Conservation (phyloP, 352 stramenopile species). For the Pythium pyrilobum region DNA sequence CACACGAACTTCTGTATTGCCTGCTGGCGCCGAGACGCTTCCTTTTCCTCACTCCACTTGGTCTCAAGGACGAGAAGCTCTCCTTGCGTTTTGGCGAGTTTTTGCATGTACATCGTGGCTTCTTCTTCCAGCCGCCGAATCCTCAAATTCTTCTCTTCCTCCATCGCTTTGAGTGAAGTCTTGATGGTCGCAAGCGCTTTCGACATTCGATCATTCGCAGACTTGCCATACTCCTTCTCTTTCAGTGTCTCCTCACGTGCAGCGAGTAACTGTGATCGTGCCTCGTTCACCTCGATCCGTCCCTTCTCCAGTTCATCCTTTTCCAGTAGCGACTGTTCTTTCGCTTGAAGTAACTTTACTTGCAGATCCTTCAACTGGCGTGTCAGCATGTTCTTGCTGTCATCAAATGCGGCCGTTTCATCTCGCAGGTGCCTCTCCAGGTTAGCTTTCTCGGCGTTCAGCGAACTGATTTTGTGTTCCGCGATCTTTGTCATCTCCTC, state of each 20-base stretch:
- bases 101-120: slow-evolving; percentile 39
- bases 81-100: slow-evolving; percentile 48
- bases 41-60: slow-evolving; percentile 32
- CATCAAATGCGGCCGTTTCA: slow-evolving; percentile 37
- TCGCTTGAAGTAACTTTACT: slow-evolving; percentile 42
- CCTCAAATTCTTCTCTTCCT: slow-evolving; percentile 55
- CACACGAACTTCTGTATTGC: slow-evolving; percentile 20
- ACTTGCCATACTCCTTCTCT: slow-evolving; percentile 49
- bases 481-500: slow-evolving; percentile 31
- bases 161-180: slow-evolving; percentile 45
- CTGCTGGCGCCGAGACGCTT: slow-evolving; percentile 25
- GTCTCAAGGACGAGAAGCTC: slow-evolving; percentile 53
- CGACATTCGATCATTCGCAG: slow-evolving; percentile 47
- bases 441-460: slow-evolving; percentile 16
- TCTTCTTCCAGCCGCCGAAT: slow-evolving; percentile 52
- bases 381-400: slow-evolving; percentile 41
- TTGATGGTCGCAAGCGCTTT: slow-evolving; percentile 57
- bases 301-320: slow-evolving; percentile 61
- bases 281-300: slow-evolving; percentile 39
- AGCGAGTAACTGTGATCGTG: slow-evolving; percentile 33
- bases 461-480: slow-evolving; percentile 37
- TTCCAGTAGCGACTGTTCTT: slow-evolving; percentile 55
- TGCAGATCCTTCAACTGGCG: slow-evolving; percentile 59
- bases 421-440: slow-evolving; percentile 32
- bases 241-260: slow-evolving; percentile 49